Evolutionary conservation across 805 yeast species (phyloP), one percentile per base, ranked within the genome.

Genomic region (Candida khao-thaluensis): DNA sequence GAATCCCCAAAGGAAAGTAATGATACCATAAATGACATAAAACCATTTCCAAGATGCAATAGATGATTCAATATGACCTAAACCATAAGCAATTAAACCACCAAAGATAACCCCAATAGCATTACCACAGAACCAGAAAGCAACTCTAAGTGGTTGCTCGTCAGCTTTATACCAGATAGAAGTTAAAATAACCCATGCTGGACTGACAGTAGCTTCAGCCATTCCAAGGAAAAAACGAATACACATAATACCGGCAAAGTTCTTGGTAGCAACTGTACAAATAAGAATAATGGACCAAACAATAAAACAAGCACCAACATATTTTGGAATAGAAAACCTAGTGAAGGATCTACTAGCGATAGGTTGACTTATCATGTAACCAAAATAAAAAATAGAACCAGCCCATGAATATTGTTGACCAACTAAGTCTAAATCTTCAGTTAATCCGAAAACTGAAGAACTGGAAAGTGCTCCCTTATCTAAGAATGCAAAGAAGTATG

Each of bases 381-480:
- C 22, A 20, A 20, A 20, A 20, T 20, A 20, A 46, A 79, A 80
- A 5, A 76, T 70, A 1, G 81, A 69, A 12, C 81, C 76, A 9
- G 43, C 42, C 49, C 49, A 48, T 2, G 54, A 56, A 43, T 52
- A 56, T 32, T 56, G 52, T 32, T 55, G 48, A 40, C 58, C 54
- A 20, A 42, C 40, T 28, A 75, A 65, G 3, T 71, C 58, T 44
- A 77, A 60, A 50, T 76, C 66, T 2, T 62, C 52, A 49, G 71
- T 74, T 48, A 79, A 75, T 1, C 85, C 85, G 82, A 80, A 75
- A 1, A 80, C 79, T 11, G 80, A 81, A 2, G 85, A 80, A 51
- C 79, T 76, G 44, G 79, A 77, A 27, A 76, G 56, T 35, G 79
- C 56, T 11, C 76, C 66, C 49, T 79, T 79, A 47, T 80, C 85